phyloP scores from a whole-genome alignment of 2,329 filamentous ascomycete genomes.

The Calonectria hongkongensis region DNA sequence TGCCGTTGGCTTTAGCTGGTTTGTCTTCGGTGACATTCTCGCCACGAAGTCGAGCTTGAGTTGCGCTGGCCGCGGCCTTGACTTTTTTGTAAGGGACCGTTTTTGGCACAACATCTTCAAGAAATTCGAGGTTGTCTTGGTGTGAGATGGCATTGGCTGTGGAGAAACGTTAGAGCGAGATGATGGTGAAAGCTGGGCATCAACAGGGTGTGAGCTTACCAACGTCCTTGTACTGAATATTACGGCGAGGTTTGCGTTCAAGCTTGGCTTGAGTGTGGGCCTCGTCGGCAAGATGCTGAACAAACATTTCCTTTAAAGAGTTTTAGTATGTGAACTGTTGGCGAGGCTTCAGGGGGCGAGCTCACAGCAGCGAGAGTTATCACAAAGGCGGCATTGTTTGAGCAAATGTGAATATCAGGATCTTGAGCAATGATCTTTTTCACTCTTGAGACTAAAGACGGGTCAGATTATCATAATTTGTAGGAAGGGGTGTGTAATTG shows the following conservation, averaged over 20 bases:
- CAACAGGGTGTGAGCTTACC: constrained; percentile 68
- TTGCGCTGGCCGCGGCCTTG: constrained; percentile 77
- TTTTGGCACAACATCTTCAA: constrained; percentile 91
- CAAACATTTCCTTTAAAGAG: constrained; percentile 87
- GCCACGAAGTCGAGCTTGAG: constrained; percentile 65
- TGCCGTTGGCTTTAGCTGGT: constrained; percentile 53
- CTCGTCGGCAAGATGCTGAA: constrained; percentile 91
- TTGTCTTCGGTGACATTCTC: constrained; percentile 61
- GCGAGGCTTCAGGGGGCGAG: constrained; percentile 48
- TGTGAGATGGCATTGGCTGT: constrained; percentile 88
- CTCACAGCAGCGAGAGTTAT: constrained; percentile 91
- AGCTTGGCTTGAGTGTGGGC: constrained; percentile 91
- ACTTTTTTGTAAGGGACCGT: constrained; percentile 88
- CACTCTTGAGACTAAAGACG: constrained; percentile 85
- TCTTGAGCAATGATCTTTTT: constrained; percentile 97
- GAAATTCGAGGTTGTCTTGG: constrained; percentile 95
- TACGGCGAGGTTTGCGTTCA: constrained; percentile 92
- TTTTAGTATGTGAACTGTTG: constrained; percentile 29
- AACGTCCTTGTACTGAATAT: constrained; percentile 96
- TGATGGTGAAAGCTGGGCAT: not conserved
- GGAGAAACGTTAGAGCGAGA: constrained; percentile 32
- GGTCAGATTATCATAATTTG: constrained; percentile 30
- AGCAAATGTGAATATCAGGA: constrained; percentile 88
- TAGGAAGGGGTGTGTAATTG: constrained; percentile 33
- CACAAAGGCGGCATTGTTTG: constrained; percentile 94